These are phyloP conservation scores for Mycena belliarum DNA, from an alignment of 768 basidiomycete species.

Conservation along the genomic window DNA sequence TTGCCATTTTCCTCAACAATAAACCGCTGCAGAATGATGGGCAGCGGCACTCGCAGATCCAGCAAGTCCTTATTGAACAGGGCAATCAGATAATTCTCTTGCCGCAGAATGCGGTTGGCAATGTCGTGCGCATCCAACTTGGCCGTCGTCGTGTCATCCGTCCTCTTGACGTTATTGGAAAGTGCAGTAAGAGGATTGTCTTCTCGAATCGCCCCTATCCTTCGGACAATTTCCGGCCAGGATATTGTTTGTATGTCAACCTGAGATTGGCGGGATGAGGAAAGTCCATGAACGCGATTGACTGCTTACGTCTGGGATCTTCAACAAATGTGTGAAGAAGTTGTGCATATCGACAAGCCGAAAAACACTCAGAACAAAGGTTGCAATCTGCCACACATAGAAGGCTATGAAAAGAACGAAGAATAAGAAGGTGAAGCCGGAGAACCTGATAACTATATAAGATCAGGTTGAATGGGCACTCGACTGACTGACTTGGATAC, in stretches of 20 bases:
- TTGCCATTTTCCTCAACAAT: conserved; percentile 58
- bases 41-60: conserved; percentile 83
- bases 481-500: conserved; percentile 67
- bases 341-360: conserved; percentile 92
- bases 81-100: conserved; percentile 98
- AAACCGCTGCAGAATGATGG: conserved; percentile 53
- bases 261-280: conserved; percentile 41
- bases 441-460: conserved; percentile 56
- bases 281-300: background rate
- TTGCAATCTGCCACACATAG: conserved; percentile 85
- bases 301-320: conserved; percentile 82
- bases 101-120: conserved; percentile 95
- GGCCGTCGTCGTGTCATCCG: conserved; percentile 69
- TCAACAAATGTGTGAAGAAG: conserved; percentile 93
- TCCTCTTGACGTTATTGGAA: conserved; percentile 57
- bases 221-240: conserved; percentile 92
- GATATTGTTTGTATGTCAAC: conserved; percentile 97
- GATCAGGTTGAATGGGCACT: background rate
- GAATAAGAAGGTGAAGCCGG: conserved; percentile 81
- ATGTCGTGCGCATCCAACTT: conserved; percentile 97
- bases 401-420: conserved; percentile 84
- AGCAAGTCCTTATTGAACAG: conserved; percentile 96
- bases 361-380: conserved; percentile 72
- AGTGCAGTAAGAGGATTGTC: conserved; percentile 91
- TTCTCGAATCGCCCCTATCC: conserved; percentile 87